Percentiles rank a stretch among this genome's conserved stretches.
These are phyloP conservation scores for Brachypodium distachyon DNA, from an alignment of 202 grass and related monocot species.

Conservation along the genomic window DNA sequence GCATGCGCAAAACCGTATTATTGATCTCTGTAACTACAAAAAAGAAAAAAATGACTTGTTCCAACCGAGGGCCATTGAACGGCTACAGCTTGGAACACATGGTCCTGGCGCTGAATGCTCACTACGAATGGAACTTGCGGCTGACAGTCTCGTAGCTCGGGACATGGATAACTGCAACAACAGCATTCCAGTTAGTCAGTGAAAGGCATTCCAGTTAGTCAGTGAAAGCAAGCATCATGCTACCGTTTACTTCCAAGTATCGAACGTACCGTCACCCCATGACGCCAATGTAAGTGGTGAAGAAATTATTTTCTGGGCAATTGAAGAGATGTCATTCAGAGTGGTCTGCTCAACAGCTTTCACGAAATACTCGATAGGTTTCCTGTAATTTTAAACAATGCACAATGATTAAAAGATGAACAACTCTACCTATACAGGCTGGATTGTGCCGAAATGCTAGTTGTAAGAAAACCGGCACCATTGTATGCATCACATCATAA, in stretches of 20 bases:
- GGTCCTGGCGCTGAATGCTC: not conserved
- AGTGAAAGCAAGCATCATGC: not conserved
- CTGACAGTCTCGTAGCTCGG: conserved; percentile 59
- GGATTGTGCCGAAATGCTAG: not conserved
- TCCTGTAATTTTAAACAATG: conserved; percentile 34
- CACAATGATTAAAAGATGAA: not conserved
- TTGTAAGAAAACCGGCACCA: not conserved
- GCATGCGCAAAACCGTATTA: not conserved
- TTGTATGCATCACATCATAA: not conserved
- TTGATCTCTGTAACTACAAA: conserved; percentile 3
- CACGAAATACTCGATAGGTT: conserved; percentile 57
- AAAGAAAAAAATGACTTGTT: not conserved
- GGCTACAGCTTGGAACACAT: not conserved
- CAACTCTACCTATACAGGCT: not conserved
- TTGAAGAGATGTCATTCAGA: conserved; percentile 41
- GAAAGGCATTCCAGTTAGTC: not conserved
- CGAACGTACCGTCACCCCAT: conserved; percentile 49
- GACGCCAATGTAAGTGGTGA: conserved; percentile 62
- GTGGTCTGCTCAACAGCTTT: conserved; percentile 48
- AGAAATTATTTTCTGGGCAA: conserved; percentile 42
- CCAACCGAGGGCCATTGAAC: not conserved
- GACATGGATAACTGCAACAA: conserved; percentile 43
- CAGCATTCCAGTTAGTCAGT: not conserved
- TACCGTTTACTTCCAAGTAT: not conserved
- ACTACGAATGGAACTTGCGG: conserved; percentile 43